Base-by-base conservation (phyloP, 2,329 filamentous ascomycete species). In the Diaporthe sp. region DNA sequence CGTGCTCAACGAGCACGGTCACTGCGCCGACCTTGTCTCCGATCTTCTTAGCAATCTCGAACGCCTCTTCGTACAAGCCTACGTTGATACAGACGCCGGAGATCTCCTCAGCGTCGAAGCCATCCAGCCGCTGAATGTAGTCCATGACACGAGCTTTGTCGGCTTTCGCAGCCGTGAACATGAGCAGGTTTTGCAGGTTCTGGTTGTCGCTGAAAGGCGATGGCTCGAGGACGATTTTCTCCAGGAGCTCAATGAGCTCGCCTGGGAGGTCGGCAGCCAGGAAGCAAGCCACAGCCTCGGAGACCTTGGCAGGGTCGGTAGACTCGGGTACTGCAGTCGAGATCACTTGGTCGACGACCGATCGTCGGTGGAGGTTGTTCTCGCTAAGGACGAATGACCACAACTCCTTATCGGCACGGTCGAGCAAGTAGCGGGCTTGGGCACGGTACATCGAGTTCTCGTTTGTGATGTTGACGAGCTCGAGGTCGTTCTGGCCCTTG, bases 211-310 rank as follows among this genome's bases (percentile, higher is more conserved):
- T 98, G 89, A 99, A 99, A 7, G 95, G 95, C 6, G 96, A 98
- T n/a, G 97, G 97, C 88, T 99, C 97, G n/a, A 99, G 88, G 44
- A 99, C 96, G 79, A 99, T 99, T 92, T 98, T 99, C 89, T 99
- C 97, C 25, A 99, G 90, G 51, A 99, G 91, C 85, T 99, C 97
- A 81, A 99, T 98, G 70, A 99, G 90, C 87, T 99, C 97, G 6
- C 93, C 92, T 12, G 97, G 97, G 79, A 99, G 89, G 82, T 99
- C 97, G 74, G 94, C 94, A 79, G 94, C 92, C 72, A 99, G 92
- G 89, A 99, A 98, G 57, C 96, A 93, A 81, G 97, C 94, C 74
- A 99, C 97, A 65, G 97, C 97, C 78, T 98, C 91, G 0, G 95
- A 98, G 46, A 99, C 97, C 88, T 98, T 97, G 82, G 97, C 93